phyloP scores from a whole-genome alignment of 2,329 filamentous ascomycete species.

The Plectosphaerella sp. region DNA sequence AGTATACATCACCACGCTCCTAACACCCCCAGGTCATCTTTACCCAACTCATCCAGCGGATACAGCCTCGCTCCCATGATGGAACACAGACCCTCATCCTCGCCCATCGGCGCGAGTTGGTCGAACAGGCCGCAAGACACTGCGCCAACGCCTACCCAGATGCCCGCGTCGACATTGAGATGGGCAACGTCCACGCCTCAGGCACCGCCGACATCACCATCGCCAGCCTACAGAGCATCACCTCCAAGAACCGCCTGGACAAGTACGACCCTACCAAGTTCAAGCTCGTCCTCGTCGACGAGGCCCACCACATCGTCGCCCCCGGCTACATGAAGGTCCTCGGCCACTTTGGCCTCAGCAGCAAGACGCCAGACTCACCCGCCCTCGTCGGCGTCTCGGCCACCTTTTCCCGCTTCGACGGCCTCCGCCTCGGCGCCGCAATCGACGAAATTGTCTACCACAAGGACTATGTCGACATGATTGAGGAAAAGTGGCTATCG shows the following conservation, averaged over 20 bases:
- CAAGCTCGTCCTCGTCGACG: conserved; percentile 91
- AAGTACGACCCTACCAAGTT: conserved; percentile 79
- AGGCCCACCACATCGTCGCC: conserved; percentile 94
- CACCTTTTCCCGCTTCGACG: conserved; percentile 73
- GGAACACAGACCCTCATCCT: conserved; percentile 82
- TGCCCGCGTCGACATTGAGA: conserved; percentile 83
- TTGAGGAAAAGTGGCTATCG: conserved; percentile 86
- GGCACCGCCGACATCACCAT: conserved; percentile 88
- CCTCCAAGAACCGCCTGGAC: conserved; percentile 66
- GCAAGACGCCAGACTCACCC: conserved; percentile 40
- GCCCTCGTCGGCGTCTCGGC: conserved; percentile 88
- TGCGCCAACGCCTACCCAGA: conserved; percentile 76
- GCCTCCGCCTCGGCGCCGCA: conserved; percentile 72
- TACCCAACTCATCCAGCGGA: conserved; percentile 83
- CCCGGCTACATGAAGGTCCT: conserved; percentile 71
- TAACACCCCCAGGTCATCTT: conserved; percentile 71
- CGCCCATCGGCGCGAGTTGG: conserved; percentile 86
- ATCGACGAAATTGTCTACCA: conserved; percentile 97
- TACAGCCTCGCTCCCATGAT: conserved; percentile 49
- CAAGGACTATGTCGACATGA: conserved; percentile 65
- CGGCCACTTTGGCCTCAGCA: conserved; percentile 68
- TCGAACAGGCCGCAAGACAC: conserved; percentile 88
- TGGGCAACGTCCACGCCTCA: conserved; percentile 73
- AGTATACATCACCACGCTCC: conserved; percentile 5
- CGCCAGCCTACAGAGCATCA: conserved; percentile 83